Evolutionary conservation across 2,329 filamentous ascomycete genomes (phyloP), one percentile per base, ranked within the genome.

Genomic region (Orbilia javanica): DNA sequence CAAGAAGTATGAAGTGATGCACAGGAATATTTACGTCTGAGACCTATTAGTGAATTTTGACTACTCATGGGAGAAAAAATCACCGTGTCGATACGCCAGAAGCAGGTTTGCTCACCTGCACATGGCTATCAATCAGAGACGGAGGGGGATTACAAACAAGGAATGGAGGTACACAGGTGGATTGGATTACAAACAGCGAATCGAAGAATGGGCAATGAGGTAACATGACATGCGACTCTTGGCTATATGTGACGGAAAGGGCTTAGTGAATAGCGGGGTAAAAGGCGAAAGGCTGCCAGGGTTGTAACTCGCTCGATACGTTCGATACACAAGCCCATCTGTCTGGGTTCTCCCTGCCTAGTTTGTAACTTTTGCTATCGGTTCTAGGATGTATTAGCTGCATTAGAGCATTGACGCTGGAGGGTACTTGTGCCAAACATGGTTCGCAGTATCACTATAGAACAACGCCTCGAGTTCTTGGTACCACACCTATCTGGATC

Each of bases 231-330:
- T 71, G 73, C 66, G 66, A 78, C 73, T 71, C 39, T 18, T 39
- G 57, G 27, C 48, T 27, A 42, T 53, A 5, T 52, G 52, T 4
- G 60, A 78, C 74, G 74, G 74, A 78, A 78, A 68, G 64, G 66
- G 74, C 27, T 66, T 78, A 78, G 74, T 78, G 65, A 72, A 78
- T 78, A 72, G 74, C 74, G 74, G 74, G 74, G 74, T 78, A 78
- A 72, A 77, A 71, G 62, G 74, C 62, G 62, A 69, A 68, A 71
- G 46, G 50, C 10, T 48, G 67, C 67, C 67, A 52, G 74, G 74
- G 67, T 57, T 53, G n/a, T 39, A 36, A 60, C 57, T 62, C 53
- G 67, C 65, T 48, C 65, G 64, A 60, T 60, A 60, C 55, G 55
- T 55, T 34, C 50, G 27, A 55, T 44, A 52, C 15, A 36, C 13